Conservation (phyloP, 2,329 filamentous ascomycete species). For the Scedosporium boydii region DNA sequence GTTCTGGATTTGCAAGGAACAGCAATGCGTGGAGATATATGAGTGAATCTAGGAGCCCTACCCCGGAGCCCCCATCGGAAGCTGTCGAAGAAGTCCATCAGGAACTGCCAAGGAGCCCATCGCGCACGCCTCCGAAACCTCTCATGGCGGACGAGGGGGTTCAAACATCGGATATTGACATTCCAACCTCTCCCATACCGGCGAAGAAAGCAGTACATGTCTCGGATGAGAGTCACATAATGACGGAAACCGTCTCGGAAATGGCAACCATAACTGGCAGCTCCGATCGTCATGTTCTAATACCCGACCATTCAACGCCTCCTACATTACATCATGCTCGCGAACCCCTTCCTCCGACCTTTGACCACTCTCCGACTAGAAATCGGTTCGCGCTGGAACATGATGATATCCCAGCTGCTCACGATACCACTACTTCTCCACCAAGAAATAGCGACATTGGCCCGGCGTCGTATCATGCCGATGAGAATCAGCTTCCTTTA, state of each 20-base stretch:
- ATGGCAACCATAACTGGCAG: not conserved
- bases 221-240: constrained; percentile 16
- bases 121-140: constrained; percentile 6
- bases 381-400: not conserved
- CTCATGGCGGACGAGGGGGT: constrained; percentile 26
- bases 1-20: constrained; percentile 52
- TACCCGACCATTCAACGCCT: not conserved
- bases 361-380: not conserved
- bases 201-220: constrained; percentile 18
- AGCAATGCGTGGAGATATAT: constrained; percentile 66
- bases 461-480: not conserved
- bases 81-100: not conserved
- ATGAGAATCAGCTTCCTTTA: not conserved
- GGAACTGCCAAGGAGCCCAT: constrained; percentile 3
- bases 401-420: not conserved
- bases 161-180: constrained; percentile 21
- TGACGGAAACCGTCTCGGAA: not conserved
- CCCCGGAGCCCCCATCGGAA: constrained; percentile 16
- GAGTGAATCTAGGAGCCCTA: constrained; percentile 60
- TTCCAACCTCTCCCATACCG: constrained; percentile 10
- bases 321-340: not conserved
- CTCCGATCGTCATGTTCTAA: not conserved
- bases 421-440: not conserved
- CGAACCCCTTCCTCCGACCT: not conserved
- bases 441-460: not conserved